Conservation (phyloP, 2,329 filamentous ascomycete genomes). For the Arthroderma sp. region DNA sequence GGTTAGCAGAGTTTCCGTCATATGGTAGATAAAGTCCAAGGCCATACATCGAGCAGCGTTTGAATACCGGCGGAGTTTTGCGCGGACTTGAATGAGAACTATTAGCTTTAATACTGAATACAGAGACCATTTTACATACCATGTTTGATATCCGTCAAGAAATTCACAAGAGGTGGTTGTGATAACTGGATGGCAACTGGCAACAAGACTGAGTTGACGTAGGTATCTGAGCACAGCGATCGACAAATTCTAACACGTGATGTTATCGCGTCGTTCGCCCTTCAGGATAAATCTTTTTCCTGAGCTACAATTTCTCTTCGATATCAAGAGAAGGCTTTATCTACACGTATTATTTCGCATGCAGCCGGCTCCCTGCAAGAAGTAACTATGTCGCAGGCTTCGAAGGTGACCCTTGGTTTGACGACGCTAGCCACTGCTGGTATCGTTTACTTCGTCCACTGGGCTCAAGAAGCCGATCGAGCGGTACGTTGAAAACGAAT, state of each 20-base stretch:
- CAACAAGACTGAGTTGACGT: background rate
- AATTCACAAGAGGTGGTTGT: background rate
- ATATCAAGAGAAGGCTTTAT: background rate
- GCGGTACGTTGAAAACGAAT: slow-evolving; percentile 43
- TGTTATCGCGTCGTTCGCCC: background rate
- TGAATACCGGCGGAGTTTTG: slow-evolving; percentile 98
- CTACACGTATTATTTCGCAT: too few species aligned
- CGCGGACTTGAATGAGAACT: slow-evolving; percentile 44
- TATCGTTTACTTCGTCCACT: slow-evolving; percentile 79
- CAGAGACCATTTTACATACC: background rate
- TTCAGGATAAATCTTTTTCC: too few species aligned
- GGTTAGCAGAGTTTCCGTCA: too few species aligned
- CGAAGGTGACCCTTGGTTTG: slow-evolving; percentile 68
- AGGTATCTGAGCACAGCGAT: background rate
- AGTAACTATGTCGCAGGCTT: slow-evolving; percentile 66
- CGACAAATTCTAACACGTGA: background rate
- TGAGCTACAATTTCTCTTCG: background rate
- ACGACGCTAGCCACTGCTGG: slow-evolving; percentile 63
- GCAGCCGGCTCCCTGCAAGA: too few species aligned
- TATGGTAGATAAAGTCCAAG: too few species aligned
- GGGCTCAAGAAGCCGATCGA: slow-evolving; percentile 72
- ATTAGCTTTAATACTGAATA: slow-evolving; percentile 1
- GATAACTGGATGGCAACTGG: too few species aligned
- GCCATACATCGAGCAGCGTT: slow-evolving; percentile 88
- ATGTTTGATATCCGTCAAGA: background rate